Evolutionary conservation across 2,329 filamentous ascomycete genomes (phyloP).

Genomic region (Stylonectria norvegica): DNA sequence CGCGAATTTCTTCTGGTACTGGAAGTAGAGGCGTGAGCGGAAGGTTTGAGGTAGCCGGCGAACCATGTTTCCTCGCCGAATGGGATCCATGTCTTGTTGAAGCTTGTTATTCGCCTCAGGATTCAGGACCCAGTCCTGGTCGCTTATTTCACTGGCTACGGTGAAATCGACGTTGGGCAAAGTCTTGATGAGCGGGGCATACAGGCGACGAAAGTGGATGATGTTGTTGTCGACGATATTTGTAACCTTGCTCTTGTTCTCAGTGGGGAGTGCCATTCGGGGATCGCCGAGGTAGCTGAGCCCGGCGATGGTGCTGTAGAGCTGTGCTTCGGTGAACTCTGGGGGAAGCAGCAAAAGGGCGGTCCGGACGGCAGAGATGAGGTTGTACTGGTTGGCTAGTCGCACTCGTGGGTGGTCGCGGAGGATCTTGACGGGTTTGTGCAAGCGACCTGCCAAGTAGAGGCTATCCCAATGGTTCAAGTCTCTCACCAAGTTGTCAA

Average conservation of each 20-base stretch:
- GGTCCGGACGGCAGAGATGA: slow-evolving; percentile 86
- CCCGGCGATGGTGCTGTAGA: slow-evolving; percentile 88
- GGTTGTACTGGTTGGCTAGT: slow-evolving; percentile 91
- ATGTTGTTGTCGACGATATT: slow-evolving; percentile 95
- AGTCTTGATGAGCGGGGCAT: slow-evolving; percentile 82
- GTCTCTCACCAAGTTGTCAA: slow-evolving; percentile 83
- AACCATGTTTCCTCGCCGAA: slow-evolving; percentile 93
- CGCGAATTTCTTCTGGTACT: slow-evolving; percentile 85
- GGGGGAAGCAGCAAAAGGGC: slow-evolving; percentile 82
- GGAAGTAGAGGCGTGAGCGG: slow-evolving; percentile 85
- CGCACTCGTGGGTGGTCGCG: slow-evolving; percentile 90
- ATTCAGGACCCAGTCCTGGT: slow-evolving; percentile 40
- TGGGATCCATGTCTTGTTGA: slow-evolving; percentile 86
- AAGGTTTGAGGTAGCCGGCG: slow-evolving; percentile 83
- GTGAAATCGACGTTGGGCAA: slow-evolving; percentile 83
- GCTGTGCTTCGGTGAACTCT: slow-evolving; percentile 77
- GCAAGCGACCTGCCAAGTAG: slow-evolving; percentile 91
- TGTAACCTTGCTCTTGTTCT: slow-evolving; percentile 86
- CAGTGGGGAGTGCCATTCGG: slow-evolving; percentile 87
- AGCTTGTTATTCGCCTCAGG: slow-evolving; percentile 62
- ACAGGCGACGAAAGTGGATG: slow-evolving; percentile 85
- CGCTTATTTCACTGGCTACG: slow-evolving; percentile 45
- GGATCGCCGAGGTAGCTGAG: slow-evolving; percentile 94
- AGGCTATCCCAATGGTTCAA: slow-evolving; percentile 89
- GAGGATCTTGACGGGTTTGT: slow-evolving; percentile 97